phyloP scores from a whole-genome alignment of 306 rosid genomes.

The Gleditsia sinensis region DNA sequence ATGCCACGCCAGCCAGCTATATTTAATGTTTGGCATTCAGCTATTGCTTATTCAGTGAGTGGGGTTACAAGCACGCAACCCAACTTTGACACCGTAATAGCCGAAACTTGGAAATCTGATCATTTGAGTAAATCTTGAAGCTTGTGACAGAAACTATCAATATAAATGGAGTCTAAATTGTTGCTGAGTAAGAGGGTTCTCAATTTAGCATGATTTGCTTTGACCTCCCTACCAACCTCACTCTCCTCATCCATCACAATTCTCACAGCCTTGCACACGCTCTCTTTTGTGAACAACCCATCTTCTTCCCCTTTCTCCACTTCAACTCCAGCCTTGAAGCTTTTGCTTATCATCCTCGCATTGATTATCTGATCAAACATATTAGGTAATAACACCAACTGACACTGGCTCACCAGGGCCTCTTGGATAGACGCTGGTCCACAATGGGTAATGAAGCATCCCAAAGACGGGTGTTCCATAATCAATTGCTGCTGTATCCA shows the following conservation, averaged over 20 bases:
- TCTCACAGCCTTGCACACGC: neutral
- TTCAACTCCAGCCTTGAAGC: conserved; percentile 1
- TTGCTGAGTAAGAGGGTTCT: neutral
- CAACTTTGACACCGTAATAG: too few relatives aligned
- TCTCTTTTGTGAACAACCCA: conserved; percentile 7
- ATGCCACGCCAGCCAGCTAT: too few relatives aligned
- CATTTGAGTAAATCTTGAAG: conserved; percentile 11
- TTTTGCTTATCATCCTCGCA: neutral
- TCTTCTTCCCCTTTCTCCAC: conserved; percentile 16
- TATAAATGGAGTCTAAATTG: neutral
- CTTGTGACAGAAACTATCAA: neutral
- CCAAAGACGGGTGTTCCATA: neutral
- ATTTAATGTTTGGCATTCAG: too few relatives aligned
- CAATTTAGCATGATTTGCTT: neutral
- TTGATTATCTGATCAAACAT: neutral
- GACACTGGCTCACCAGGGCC: neutral
- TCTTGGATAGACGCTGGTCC: neutral
- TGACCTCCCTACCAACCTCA: neutral
- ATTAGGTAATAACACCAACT: neutral
- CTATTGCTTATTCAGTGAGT: too few relatives aligned
- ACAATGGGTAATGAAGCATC: conserved; percentile 11
- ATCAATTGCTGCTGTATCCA: conserved; percentile 23
- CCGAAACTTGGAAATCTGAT: too few relatives aligned
- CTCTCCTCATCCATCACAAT: neutral
- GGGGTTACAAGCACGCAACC: too few relatives aligned